A percentile compares a stretch with the other conserved stretches of the same genome.
These are phyloP conservation scores for Malassezia pachydermatis DNA, from an alignment of 1,284 basidiomycete genomes.

Conservation along the genomic window DNA sequence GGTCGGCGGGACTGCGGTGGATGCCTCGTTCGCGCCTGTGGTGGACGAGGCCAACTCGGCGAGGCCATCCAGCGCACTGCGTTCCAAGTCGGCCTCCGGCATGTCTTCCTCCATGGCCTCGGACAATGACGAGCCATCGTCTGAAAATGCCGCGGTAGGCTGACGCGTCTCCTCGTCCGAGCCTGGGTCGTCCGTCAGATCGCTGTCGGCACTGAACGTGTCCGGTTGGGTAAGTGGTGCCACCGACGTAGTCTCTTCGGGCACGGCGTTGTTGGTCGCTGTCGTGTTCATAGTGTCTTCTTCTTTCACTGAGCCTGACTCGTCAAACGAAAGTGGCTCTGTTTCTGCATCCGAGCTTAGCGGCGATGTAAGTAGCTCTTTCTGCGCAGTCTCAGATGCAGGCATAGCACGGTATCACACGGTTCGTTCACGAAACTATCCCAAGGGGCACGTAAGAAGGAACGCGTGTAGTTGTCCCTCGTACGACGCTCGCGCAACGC, in stretches of 20 bases:
- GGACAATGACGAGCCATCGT: constrained; percentile 5
- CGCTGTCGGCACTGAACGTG: constrained; percentile 1
- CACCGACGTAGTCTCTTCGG: too few species aligned
- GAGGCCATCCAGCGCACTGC: constrained; percentile 29
- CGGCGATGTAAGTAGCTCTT: constrained; percentile 5
- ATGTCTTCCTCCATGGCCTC: constrained; percentile 8
- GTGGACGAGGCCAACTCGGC: constrained; percentile 31
- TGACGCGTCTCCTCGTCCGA: too few species aligned
- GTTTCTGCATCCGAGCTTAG: constrained; percentile 38
- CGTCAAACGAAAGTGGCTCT: constrained; percentile 38
- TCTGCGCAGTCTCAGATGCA: background rate
- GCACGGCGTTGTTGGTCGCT: too few species aligned
- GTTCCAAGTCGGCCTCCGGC: background rate
- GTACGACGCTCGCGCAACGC: too few species aligned
- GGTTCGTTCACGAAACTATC: too few species aligned
- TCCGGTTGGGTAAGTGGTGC: background rate
- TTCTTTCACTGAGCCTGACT: background rate
- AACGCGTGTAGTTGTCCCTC: too few species aligned
- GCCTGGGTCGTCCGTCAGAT: constrained; percentile 2
- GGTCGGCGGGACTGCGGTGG: background rate
- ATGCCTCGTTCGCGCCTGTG: background rate
- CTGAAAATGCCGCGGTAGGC: too few species aligned
- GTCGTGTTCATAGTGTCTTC: too few species aligned
- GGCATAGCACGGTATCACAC: too few species aligned
- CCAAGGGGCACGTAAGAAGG: too few species aligned